Base-by-base conservation (phyloP, 148 eudicot species). In the Camellia sinensis region DNA sequence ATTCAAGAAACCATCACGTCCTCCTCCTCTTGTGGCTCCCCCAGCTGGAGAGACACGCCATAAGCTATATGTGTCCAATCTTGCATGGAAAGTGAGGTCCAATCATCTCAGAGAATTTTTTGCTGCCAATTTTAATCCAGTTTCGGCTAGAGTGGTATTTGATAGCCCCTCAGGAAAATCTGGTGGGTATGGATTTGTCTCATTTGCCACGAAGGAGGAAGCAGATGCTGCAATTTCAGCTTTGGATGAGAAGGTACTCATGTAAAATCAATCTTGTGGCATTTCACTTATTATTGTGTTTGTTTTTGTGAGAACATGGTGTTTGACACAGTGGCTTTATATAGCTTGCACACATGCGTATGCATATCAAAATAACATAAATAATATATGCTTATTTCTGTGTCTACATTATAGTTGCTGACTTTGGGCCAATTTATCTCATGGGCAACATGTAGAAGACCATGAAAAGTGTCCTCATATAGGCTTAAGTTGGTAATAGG, bases 161-260 rank as follows among this genome's bases (percentile, higher is more conserved):
- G 91, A 89, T 60, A 87, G 79, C 83, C 83, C 91, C 70, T 84
- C 90, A 13, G 91, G 90, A 80, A 89, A 85, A 85, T 88, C 98
- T 82, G 97, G 96, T 76, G 98, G 97, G 11, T 95, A 95, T 83
- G 98, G 97, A 4, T 95, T 95, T 84, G 97, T 92, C 77, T 88
- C 93, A n/a, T 95, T 93, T 84, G 81, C 82, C 80, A 87, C 94
- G 8, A 90, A 80, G 81, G 97, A 93, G 83, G 97, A 95, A 87
- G 97, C 98, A 0, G 94, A 93, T 76, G 65, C 89, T 82, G 98
- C 94, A 17, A 79, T 95, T 17, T 74, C 90, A 69, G 75, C 88
- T 80, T 84, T 92, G 80, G 78, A 95, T 67, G 97, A 93, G 48
- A 93, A 93, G 98, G 98, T 93, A 86, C 65, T 19, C 48, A 3